Conservation (phyloP, 2,329 filamentous ascomycete species). For the Aureobasidium melanogenum region DNA sequence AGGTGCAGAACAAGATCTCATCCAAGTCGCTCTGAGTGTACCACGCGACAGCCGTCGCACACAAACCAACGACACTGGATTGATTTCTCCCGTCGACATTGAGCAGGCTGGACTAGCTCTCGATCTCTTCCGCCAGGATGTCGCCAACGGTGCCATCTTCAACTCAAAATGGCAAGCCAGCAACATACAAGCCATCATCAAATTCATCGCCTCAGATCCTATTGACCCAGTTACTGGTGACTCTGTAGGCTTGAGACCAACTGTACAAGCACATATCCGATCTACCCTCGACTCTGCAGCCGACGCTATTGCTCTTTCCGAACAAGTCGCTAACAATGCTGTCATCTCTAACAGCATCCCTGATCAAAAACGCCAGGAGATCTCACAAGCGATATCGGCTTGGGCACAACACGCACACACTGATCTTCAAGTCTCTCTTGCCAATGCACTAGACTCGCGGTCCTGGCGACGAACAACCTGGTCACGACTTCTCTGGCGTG, state of each 20-base stretch:
- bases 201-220: conserved; percentile 19
- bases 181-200: conserved; percentile 20
- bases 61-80: conserved; percentile 19
- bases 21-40: conserved; percentile 51
- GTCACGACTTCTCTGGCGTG: conserved; percentile 95
- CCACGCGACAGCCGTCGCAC: conserved; percentile 20
- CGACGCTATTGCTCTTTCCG: conserved; percentile 39
- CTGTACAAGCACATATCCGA: conserved; percentile 56
- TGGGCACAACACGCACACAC: conserved; percentile 78
- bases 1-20: conserved; percentile 33
- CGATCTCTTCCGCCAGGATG: conserved; percentile 26
- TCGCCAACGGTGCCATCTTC: conserved; percentile 26
- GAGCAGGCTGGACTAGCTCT: conserved; percentile 55
- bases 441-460: conserved; percentile 64
- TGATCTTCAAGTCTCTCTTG: conserved; percentile 72
- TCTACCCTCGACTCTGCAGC: conserved; percentile 55
- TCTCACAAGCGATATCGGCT: conserved; percentile 52
- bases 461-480: conserved; percentile 75
- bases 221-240: conserved; percentile 1
- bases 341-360: conserved; percentile 30
- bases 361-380: conserved; percentile 34
- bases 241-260: conserved; percentile 47
- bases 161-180: conserved; percentile 27
- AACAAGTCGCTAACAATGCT: conserved; percentile 33
- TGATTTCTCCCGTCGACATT: conserved; percentile 50